Conservation (phyloP, 345 rosid species). For the Isatis tinctoria region DNA sequence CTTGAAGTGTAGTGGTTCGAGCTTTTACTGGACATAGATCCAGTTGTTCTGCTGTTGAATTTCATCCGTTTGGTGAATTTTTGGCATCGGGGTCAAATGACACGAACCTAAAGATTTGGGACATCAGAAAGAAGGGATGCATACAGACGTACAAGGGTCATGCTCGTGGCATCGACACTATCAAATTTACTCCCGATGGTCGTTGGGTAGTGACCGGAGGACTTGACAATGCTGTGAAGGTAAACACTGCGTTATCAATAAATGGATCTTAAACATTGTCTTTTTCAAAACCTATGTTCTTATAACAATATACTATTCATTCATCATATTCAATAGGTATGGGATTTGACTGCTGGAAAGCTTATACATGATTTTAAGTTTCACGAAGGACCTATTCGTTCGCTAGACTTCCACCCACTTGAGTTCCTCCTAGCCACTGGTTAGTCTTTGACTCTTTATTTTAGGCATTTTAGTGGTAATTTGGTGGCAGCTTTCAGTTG, state of each 20-base stretch:
- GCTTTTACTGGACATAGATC: constrained; percentile 96
- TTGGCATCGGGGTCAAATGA: constrained; percentile 93
- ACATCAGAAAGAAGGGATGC: constrained; percentile 91
- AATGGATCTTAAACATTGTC: background rate
- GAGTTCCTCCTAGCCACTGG: constrained; percentile 97
- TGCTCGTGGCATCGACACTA: constrained; percentile 67
- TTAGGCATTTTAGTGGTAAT: background rate
- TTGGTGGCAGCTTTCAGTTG: background rate
- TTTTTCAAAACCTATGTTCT: background rate
- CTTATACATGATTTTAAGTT: constrained; percentile 90
- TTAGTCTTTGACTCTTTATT: constrained; percentile 28
- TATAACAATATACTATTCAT: background rate
- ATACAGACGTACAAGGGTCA: constrained; percentile 96
- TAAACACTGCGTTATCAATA: constrained; percentile 26
- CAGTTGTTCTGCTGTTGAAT: constrained; percentile 81
- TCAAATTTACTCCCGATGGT: constrained; percentile 95
- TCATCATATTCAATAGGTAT: constrained; percentile 26
- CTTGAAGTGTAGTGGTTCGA: constrained; percentile 99
- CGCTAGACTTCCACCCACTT: constrained; percentile 92
- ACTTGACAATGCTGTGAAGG: constrained; percentile 87
- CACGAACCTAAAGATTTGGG: constrained; percentile 84
- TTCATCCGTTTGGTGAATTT: constrained; percentile 98
- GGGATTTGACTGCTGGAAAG: constrained; percentile 98
- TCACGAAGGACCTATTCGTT: constrained; percentile 81
- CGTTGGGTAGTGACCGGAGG: constrained; percentile 99